Base-by-base conservation (phyloP, 805 yeast genomes). In the Pichia phayaonensis region DNA sequence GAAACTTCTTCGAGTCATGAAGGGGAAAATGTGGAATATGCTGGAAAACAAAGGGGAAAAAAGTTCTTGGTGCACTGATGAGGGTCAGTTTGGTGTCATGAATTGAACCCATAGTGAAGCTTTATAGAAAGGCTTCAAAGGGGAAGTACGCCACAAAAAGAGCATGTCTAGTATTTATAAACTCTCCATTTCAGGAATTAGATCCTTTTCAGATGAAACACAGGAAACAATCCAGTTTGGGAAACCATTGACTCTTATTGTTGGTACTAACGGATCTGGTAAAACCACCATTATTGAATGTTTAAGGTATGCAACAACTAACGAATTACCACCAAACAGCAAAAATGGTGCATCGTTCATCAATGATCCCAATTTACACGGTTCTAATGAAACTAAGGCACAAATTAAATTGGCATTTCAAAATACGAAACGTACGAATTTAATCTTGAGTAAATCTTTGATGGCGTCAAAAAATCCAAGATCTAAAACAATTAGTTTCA, bases 261-360 rank as follows among this genome's bases (percentile, higher is more conserved):
- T 95, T 27, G 99, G 99, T 0, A 86, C 86, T 47, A 94, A 94
- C 67, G 98, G 99, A 31, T 85, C 96, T 27, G 99, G 99, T 12
- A 92, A 94, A 64, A 94, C 98, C 0, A 90, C 98, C 0, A 83
- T 94, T 51, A 95, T 94, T 54, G 99, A 94, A 66, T 90, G 97
- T 64, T 72, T 94, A 53, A 80, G 90, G 63, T 94, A 90, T 66
- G 92, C 95, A 21, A 89, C 99, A 12, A 92, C 99, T 0, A 98
- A 98, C 11, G 94, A 86, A 61, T 71, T 90, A 52, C 99, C 99
- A 1, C 99, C 99, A 0, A 90, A 92, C 61, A 82, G 90, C 42
- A 90, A 87, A 63, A 96, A 96, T 47, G 98, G 98, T 10, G 98
- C 97, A 1, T 58, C 61, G 1, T 94, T 94, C 64, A 79, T 94